phyloP scores from a whole-genome alignment of 495 filamentous ascomycete species.

The Aspergillus heteromorphus region DNA sequence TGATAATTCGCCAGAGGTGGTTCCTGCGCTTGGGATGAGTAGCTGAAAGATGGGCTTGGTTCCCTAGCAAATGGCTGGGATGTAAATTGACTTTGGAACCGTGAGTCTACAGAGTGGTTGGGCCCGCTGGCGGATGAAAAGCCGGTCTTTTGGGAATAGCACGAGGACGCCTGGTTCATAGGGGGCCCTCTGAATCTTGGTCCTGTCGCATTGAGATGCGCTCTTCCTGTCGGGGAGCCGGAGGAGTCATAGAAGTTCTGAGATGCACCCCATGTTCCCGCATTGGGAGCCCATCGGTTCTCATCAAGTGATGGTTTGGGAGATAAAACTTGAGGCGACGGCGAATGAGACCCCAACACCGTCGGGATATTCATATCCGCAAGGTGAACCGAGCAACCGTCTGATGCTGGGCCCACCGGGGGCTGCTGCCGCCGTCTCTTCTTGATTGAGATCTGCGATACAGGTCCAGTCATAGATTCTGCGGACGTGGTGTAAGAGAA shows the following conservation, averaged over 20 bases:
- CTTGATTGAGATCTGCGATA: conserved; percentile 19
- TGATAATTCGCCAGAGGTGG: not conserved
- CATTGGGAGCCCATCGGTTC: conserved; percentile 11
- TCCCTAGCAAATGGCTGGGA: not conserved
- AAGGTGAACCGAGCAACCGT: conserved; percentile 25
- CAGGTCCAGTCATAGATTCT: conserved; percentile 15
- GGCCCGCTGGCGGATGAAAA: conserved; percentile 5
- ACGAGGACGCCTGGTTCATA: conserved; percentile 20
- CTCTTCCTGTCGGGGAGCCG: conserved; percentile 2
- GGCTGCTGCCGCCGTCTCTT: conserved; percentile 25
- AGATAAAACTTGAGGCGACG: conserved; percentile 21
- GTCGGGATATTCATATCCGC: conserved; percentile 31
- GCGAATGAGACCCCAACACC: conserved; percentile 22
- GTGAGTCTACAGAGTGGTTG: not conserved
- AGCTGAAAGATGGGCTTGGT: not conserved
- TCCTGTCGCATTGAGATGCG: conserved; percentile 3
- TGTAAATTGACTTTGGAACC: not conserved
- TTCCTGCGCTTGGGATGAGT: not conserved
- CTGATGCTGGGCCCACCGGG: conserved; percentile 10
- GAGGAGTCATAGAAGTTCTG: conserved; percentile 13
- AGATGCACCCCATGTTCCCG: conserved; percentile 10
- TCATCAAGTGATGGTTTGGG: conserved; percentile 20
- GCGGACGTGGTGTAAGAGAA: conserved; percentile 15
- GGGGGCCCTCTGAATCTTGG: conserved; percentile 5
- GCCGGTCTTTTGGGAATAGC: conserved; percentile 26